Evolutionary conservation across 2,329 filamentous ascomycete species (phyloP).

Genomic region (Xylaria sp.): DNA sequence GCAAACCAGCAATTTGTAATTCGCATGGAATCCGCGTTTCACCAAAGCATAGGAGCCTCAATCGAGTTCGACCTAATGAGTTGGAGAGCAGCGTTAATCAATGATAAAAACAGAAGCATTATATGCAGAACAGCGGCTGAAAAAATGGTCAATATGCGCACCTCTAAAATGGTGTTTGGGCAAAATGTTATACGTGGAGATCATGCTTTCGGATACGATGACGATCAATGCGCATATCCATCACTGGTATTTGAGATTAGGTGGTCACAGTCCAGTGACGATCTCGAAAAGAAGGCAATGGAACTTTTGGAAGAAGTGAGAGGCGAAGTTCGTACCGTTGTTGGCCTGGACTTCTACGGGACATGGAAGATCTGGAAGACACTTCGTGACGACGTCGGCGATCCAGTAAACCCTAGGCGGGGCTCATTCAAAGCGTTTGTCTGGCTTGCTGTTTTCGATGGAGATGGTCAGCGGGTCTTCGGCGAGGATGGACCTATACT

Average conservation of each 20-base stretch:
- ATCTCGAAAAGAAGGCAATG: not conserved
- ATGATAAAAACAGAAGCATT: not conserved
- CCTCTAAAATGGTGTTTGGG: not conserved
- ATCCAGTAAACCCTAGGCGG: not conserved
- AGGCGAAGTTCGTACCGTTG: not conserved
- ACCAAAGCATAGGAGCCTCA: not conserved
- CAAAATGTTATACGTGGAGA: not conserved
- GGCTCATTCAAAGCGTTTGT: not conserved
- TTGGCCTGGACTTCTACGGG: not conserved
- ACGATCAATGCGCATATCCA: not conserved
- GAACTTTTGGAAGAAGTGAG: not conserved
- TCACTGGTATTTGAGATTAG: not conserved
- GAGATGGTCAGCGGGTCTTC: not conserved
- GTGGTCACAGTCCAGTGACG: not conserved
- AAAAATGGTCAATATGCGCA: not conserved
- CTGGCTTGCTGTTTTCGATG: not conserved
- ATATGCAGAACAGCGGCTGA: not conserved
- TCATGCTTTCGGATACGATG: not conserved
- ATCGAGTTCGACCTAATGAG: not conserved
- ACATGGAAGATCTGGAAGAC: not conserved
- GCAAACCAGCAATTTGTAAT: not conserved
- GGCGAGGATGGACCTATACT: not conserved
- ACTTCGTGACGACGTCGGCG: not conserved
- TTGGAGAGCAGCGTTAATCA: not conserved
- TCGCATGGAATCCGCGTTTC: not conserved